Evolutionary conservation across 768 basidiomycete genomes (phyloP).

Genomic region (Gloeostereum incarnatum): DNA sequence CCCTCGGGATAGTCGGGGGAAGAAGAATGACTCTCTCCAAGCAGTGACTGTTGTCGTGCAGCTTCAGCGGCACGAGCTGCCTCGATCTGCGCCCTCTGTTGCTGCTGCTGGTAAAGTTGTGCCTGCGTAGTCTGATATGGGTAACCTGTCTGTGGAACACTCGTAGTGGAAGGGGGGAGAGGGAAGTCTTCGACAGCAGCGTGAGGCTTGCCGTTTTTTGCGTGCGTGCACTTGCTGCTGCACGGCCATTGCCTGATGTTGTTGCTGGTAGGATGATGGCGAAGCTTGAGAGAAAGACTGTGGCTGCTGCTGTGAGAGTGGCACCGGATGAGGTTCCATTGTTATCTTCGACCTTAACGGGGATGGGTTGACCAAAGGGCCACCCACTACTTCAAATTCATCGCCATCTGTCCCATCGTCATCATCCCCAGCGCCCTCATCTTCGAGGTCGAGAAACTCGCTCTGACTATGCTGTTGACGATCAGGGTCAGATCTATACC

Average conservation of each 20-base stretch:
- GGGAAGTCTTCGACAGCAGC: conserved; percentile 44
- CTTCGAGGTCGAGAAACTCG: conserved; percentile 65
- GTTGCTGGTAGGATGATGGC: conserved; percentile 4
- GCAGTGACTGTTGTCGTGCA: no score
- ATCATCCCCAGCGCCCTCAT: conserved; percentile 34
- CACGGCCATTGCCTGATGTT: conserved; percentile 1
- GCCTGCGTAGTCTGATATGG: conserved; percentile 9
- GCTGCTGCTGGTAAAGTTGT: conserved; percentile 6
- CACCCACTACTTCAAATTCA: conserved; percentile 5
- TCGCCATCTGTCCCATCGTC: conserved; percentile 27
- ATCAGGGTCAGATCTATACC: background rate
- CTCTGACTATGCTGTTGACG: conserved; percentile 14
- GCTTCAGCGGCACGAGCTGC: background rate
- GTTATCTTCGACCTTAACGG: no score
- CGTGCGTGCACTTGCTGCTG: conserved; percentile 7
- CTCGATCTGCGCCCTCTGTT: background rate
- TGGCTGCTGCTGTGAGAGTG: background rate
- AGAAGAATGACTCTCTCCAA: no score
- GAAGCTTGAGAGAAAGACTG: background rate
- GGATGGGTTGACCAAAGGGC: conserved; percentile 5
- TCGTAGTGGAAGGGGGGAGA: conserved; percentile 27
- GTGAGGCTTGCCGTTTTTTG: conserved; percentile 26
- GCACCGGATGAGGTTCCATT: background rate
- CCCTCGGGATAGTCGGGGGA: conserved; percentile 5
- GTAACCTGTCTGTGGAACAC: conserved; percentile 15